Evolutionary conservation across 345 rosid genomes (phyloP).

Genomic region (Melaleuca quinquenervia): DNA sequence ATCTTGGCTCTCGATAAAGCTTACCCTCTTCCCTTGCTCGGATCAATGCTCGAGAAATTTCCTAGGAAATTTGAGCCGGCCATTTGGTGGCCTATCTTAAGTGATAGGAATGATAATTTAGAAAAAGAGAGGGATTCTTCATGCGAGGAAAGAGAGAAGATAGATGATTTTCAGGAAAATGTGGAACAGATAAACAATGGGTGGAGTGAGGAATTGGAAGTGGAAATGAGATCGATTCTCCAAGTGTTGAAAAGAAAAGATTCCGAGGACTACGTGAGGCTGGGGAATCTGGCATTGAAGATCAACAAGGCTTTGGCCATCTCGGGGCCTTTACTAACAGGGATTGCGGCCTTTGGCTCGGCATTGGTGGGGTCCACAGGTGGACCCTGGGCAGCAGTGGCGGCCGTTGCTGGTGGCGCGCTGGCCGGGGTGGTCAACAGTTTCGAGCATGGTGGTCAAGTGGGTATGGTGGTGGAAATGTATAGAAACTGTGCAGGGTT

Average conservation of each 20-base stretch:
- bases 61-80: conserved; percentile 13
- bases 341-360: not conserved
- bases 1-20: conserved; percentile 18
- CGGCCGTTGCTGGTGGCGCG: not conserved
- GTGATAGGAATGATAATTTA: not conserved
- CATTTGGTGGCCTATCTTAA: conserved; percentile 8
- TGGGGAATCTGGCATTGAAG: conserved; percentile 16
- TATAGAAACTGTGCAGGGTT: conserved; percentile 15
- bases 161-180: not conserved
- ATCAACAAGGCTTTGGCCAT: conserved; percentile 1
- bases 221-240: conserved; percentile 1
- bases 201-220: conserved; percentile 7
- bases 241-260: conserved; percentile 32
- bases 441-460: conserved; percentile 4
- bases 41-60: conserved; percentile 17
- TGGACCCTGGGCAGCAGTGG: not conserved
- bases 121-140: not conserved
- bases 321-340: conserved; percentile 4
- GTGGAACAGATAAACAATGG: not conserved
- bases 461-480: conserved; percentile 20
- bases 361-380: not conserved
- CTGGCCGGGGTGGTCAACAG: conserved; percentile 2
- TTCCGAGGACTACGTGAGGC: conserved; percentile 24
- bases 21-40: conserved; percentile 20
- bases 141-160: not conserved